A percentile compares a stretch with the other conserved stretches of the same genome.
phyloP scores from a whole-genome alignment of 495 filamentous ascomycete genomes.

The Podospora didyma region DNA sequence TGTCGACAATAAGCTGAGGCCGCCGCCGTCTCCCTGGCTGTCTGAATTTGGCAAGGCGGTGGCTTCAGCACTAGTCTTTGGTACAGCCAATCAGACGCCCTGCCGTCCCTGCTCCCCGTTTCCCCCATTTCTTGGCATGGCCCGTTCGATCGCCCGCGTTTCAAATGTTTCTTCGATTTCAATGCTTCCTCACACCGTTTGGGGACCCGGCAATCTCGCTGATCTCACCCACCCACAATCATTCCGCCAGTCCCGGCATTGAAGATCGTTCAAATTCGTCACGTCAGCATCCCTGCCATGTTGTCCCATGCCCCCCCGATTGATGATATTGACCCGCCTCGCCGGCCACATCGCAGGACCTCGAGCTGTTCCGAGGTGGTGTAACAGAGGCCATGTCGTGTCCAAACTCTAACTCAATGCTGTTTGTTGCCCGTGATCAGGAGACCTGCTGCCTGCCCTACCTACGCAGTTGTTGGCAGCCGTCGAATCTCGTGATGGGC shows the following conservation, averaged over 20 bases:
- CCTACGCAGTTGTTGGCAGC: too few relatives aligned
- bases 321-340: not conserved
- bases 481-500: too few relatives aligned
- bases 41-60: not conserved
- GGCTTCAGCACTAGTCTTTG: constrained; percentile 2
- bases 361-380: not conserved
- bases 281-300: constrained; percentile 4
- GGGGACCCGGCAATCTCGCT: not conserved
- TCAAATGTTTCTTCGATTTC: not conserved
- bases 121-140: constrained; percentile 2
- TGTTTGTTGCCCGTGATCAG: too few relatives aligned
- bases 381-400: not conserved
- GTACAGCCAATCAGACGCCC: not conserved
- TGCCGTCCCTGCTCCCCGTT: not conserved
- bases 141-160: constrained; percentile 3
- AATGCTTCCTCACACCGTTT: not conserved
- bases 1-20: constrained; percentile 15
- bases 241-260: not conserved
- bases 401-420: too few relatives aligned
- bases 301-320: not conserved
- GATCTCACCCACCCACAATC: not conserved
- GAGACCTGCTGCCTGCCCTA: too few relatives aligned
- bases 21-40: too few relatives aligned
- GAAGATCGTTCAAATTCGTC: constrained; percentile 2
- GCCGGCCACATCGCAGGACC: not conserved